phyloP scores from a whole-genome alignment of 441 rosid genomes.

The Pelargonium myrrhifolium region DNA sequence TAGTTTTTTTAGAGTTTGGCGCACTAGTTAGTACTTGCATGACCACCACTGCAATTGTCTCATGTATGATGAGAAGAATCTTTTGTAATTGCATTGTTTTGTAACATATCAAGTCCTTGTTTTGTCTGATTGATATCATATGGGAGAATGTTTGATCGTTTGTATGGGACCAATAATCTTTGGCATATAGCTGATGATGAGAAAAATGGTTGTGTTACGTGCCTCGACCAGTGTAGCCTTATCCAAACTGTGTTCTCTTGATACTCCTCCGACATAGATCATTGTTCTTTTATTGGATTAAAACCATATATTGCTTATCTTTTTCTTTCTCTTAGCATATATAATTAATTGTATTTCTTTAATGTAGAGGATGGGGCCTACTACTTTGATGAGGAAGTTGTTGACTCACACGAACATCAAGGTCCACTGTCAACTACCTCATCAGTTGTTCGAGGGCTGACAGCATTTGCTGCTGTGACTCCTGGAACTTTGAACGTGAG shows the following conservation, averaged over 20 bases:
- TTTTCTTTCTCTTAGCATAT: background rate
- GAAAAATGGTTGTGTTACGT: background rate
- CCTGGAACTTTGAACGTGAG: slow-evolving; percentile 56
- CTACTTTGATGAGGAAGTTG: slow-evolving; percentile 72
- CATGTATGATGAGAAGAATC: slow-evolving; percentile 1
- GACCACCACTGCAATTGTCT: background rate
- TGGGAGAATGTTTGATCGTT: no score
- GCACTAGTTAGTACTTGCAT: background rate
- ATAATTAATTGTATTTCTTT: slow-evolving; percentile 9
- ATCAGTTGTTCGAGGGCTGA: slow-evolving; percentile 74
- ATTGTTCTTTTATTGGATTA: background rate
- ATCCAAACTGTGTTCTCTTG: background rate
- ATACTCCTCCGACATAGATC: background rate
- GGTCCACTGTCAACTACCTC: slow-evolving; percentile 76
- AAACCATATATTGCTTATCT: background rate
- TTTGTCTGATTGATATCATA: no score
- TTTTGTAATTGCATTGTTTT: background rate
- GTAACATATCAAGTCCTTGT: no score
- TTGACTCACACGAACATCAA: slow-evolving; percentile 38
- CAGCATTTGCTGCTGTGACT: slow-evolving; percentile 55
- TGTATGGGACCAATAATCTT: no score
- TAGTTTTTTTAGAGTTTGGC: background rate
- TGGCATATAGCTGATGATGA: background rate
- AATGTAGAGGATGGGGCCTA: slow-evolving; percentile 66
- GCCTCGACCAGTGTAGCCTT: background rate